Conservation (phyloP, 2,329 filamentous ascomycete genomes). For the Xenoacremonium recifei region DNA sequence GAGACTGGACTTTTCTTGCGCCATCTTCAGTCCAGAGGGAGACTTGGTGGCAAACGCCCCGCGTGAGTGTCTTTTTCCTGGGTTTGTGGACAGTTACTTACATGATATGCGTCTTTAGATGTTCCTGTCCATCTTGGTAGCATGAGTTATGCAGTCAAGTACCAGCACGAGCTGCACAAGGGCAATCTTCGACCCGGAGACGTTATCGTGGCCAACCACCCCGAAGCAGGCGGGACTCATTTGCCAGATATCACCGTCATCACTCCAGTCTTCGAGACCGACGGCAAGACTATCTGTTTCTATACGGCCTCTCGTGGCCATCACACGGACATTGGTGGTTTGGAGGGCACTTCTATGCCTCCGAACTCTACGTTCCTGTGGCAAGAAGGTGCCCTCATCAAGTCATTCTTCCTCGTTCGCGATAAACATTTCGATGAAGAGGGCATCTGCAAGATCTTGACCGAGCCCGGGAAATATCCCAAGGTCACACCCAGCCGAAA, state of each 20-base stretch:
- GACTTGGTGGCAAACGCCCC: constrained; percentile 30
- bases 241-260: constrained; percentile 14
- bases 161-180: constrained; percentile 31
- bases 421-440: constrained; percentile 32
- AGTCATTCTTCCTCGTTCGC: constrained; percentile 34
- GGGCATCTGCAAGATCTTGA: constrained; percentile 25
- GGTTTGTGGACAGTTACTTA: neutral
- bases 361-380: constrained; percentile 38
- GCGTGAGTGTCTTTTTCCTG: neutral
- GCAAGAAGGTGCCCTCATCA: constrained; percentile 40
- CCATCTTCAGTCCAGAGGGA: constrained; percentile 37
- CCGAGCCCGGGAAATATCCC: constrained; percentile 30
- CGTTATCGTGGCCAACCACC: constrained; percentile 38
- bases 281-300: constrained; percentile 10
- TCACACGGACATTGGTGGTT: constrained; percentile 15
- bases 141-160: constrained; percentile 37
- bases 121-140: constrained; percentile 38
- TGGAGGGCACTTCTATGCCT: constrained; percentile 15
- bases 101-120: constrained; percentile 10
- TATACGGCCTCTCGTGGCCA: constrained; percentile 16
- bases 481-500: constrained; percentile 33
- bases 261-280: constrained; percentile 14
- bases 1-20: constrained; percentile 40
- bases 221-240: constrained; percentile 26
- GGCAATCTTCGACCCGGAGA: constrained; percentile 33